Base-by-base conservation (phyloP, 768 basidiomycete species). In the Obba rivulosa region DNA sequence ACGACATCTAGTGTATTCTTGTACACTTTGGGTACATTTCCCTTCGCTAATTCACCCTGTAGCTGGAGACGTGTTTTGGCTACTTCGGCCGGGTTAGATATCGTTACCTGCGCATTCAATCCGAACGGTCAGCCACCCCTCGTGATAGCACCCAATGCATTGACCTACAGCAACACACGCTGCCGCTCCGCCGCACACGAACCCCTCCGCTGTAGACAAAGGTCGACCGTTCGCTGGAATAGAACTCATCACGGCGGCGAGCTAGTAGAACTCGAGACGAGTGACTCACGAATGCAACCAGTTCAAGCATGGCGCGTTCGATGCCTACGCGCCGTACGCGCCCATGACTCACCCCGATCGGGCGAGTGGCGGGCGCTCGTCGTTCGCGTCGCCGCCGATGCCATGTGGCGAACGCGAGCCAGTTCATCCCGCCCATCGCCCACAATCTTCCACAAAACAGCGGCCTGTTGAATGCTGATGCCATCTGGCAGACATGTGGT, bases 1-100 rank as follows among this genome's bases (percentile, higher is more conserved):
- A 95, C 69, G 13, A 89, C 92, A 60, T 98, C 94, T 36, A 92
- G 51, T n/a, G 85, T 87, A 62, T 84, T 89, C 51, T 79, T 88
- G 72, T 99, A 99, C 2, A 97, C 89, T 62, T 81, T 88, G 55
- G 65, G 54, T 14, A 74, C 76, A 8, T 85, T 81, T 7, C 68
- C 76, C 61, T 86, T 92, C 28, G 87, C 81, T 10, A 99, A 79
- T 66, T 98, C 96, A 21, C 95, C 96, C 62, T 98, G 93, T 21
- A 99, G 78, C 65, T 99, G 96, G 43, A 99, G 69, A 47, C 95
- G 85, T 36, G 96, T 98, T 69, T 98, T 98, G 39, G 89, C 87
- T 18, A 93, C 91, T 59, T 86, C 85, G 4, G 83, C 83, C 11
- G 85, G 82, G 55, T 89, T 89, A 4, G 86, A 87, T 46, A 89